Percentiles rank a stretch among this genome's conserved stretches.
Evolutionary conservation across 331 rosid species (phyloP).

Genomic region (Dryas integrifolia): DNA sequence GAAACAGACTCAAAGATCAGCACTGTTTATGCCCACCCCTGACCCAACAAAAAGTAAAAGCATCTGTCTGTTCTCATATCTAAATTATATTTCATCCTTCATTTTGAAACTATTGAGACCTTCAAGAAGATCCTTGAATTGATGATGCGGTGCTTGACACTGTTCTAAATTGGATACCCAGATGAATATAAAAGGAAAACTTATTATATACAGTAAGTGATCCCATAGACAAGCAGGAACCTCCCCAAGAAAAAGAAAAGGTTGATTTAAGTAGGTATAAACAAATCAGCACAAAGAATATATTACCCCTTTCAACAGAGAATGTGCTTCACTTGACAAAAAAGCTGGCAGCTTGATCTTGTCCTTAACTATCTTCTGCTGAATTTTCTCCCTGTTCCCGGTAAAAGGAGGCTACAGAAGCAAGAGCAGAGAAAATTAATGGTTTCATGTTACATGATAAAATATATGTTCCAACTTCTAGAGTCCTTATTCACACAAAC

Average conservation of each 20-base stretch:
- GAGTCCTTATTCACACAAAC: neutral
- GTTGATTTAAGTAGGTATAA: neutral
- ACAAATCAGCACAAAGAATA: conserved; percentile 6
- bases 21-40: neutral
- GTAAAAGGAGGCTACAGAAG: conserved; percentile 80
- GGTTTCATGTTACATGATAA: neutral
- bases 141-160: neutral
- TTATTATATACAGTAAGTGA: neutral
- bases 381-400: conserved; percentile 79
- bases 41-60: neutral
- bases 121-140: too few relatives aligned
- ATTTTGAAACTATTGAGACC: neutral
- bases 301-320: conserved; percentile 83
- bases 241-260: neutral
- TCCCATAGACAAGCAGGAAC: too few relatives aligned
- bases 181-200: neutral
- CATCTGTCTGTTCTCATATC: neutral
- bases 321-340: conserved; percentile 89
- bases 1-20: neutral
- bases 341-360: conserved; percentile 84
- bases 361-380: conserved; percentile 85
- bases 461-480: neutral
- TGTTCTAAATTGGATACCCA: neutral
- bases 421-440: conserved; percentile 23
- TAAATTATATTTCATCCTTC: neutral